phyloP scores from a whole-genome alignment of 2,329 filamentous ascomycete species.

The Cytospora chrysosperma region DNA sequence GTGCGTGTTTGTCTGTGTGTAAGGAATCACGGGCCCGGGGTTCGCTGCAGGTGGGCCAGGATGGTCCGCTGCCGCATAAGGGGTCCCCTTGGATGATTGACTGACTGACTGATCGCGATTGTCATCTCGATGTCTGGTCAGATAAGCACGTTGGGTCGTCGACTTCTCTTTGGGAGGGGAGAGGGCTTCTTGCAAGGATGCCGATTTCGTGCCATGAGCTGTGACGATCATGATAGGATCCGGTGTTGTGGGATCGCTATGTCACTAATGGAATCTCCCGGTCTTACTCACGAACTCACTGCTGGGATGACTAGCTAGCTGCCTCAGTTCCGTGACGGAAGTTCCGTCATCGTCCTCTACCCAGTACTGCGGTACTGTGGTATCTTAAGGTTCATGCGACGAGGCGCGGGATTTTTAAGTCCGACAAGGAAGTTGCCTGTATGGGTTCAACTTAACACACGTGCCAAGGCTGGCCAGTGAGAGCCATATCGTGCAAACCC shows the following conservation, averaged over 20 bases:
- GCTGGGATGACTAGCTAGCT: background rate
- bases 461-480: background rate
- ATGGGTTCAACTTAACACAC: background rate
- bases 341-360: background rate
- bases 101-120: background rate
- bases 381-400: background rate
- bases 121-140: slow-evolving; percentile 6
- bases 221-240: background rate
- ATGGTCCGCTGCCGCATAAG: slow-evolving; percentile 5
- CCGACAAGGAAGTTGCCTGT: background rate
- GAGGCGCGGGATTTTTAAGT: background rate
- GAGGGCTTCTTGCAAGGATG: too few relatives aligned
- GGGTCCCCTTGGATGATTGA: background rate
- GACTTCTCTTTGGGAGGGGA: background rate
- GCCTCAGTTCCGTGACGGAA: too few relatives aligned
- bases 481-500: background rate
- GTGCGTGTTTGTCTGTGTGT: too few relatives aligned
- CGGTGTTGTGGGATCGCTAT: background rate
- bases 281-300: background rate
- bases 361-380: background rate
- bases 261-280: background rate
- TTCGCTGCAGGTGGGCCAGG: background rate
- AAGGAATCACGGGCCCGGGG: background rate
- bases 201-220: background rate
- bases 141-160: background rate